These are phyloP conservation scores for Mikania micrantha DNA, from an alignment of 129 eudicot genomes.

Conservation along the genomic window DNA sequence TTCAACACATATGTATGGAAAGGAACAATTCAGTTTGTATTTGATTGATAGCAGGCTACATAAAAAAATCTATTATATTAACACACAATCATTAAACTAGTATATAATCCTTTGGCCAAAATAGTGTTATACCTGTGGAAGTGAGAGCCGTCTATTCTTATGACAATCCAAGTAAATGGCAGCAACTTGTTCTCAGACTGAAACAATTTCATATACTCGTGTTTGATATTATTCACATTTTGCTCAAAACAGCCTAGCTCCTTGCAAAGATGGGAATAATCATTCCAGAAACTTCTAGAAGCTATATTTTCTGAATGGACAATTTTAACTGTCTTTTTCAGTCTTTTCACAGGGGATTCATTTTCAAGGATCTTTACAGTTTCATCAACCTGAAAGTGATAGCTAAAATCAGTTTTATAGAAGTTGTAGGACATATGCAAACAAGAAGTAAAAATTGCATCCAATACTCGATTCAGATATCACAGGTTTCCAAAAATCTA, in stretches of 20 bases:
- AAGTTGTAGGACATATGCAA: not conserved
- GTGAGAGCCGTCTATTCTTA: constrained; percentile 90
- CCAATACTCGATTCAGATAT: not conserved
- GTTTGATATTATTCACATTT: constrained; percentile 50
- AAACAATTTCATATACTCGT: constrained; percentile 64
- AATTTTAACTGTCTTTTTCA: constrained; percentile 35
- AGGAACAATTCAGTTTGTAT: not conserved
- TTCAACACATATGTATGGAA: not conserved
- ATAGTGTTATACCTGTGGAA: constrained; percentile 63
- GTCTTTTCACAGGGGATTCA: constrained; percentile 60
- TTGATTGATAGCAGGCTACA: not conserved
- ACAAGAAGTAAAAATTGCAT: not conserved
- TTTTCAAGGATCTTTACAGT: constrained; percentile 38
- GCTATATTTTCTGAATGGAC: constrained; percentile 69
- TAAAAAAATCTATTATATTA: not conserved
- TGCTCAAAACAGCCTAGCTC: constrained; percentile 51
- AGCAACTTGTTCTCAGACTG: constrained; percentile 50
- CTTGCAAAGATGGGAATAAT: constrained; percentile 38
- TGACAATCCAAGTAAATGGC: constrained; percentile 74
- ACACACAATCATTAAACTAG: not conserved
- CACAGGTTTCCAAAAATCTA: not conserved
- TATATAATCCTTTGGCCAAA: not conserved
- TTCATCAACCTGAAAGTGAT: constrained; percentile 51
- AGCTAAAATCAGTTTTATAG: not conserved
- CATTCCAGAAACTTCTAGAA: constrained; percentile 67